Base-by-base conservation (phyloP, 495 filamentous ascomycete genomes). In the Penicillium daleae region DNA sequence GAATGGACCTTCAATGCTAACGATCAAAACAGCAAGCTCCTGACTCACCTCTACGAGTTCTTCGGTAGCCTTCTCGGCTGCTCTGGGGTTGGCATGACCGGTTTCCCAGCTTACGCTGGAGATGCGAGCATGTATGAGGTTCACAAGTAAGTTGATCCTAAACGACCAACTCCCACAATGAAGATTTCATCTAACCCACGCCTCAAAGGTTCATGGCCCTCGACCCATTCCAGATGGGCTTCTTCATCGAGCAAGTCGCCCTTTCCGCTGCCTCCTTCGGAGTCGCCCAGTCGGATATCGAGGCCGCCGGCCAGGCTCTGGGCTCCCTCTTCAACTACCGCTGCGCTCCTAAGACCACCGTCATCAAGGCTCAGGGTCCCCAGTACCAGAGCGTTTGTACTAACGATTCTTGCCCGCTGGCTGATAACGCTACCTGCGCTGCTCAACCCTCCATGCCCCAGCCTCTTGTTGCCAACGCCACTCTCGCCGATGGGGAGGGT, bases 161-260 rank as follows among this genome's bases (percentile, higher is more conserved):
- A n/a, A n/a, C n/a, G n/a, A n/a, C n/a, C n/a, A n/a, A n/a, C n/a
- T n/a, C n/a, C n/a, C n/a, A n/a, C n/a, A n/a, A n/a, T n/a, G n/a
- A n/a, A n/a, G n/a, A n/a, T n/a, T n/a, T n/a, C n/a, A n/a, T n/a
- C n/a, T n/a, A n/a, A n/a, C n/a, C n/a, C n/a, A n/a, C n/a, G n/a
- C n/a, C n/a, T n/a, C n/a, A 29, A 61, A 80, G 77, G 62, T 87
- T 80, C 77, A 87, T 87, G 84, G 76, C 73, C 27, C 79, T 86
- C 56, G 73, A 82, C 64, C 31, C 69, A 15, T 62, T 68, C 61
- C 68, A 86, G 61, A 57, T 85, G 33, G 76, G 74, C 27, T 85
- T 84, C 69, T 86, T 86, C 76, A 80, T 86, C 68, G 37, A 69
- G 26, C 84, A 87, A 66, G 79, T 86, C 56, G 82, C 71, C 10